A percentile compares a stretch with the other conserved stretches of the same genome.
Evolutionary conservation across 2,329 filamentous ascomycete species (phyloP).

Genomic region (Didymella sp.): DNA sequence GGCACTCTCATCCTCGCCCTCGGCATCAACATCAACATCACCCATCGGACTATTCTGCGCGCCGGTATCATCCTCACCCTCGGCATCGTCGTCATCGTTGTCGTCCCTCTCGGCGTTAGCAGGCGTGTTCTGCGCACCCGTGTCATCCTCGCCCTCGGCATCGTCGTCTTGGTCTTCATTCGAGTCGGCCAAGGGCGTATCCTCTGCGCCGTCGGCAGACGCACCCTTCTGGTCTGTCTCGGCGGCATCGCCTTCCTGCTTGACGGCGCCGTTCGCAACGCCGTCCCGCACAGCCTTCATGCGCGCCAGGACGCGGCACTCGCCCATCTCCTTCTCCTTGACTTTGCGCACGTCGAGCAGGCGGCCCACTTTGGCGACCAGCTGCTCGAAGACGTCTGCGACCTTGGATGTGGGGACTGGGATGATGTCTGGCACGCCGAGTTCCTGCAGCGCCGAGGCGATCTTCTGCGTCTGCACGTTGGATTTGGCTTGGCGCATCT

Average conservation of each 20-base stretch:
- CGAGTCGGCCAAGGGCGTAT: conserved; percentile 45
- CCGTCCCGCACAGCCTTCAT: conserved; percentile 45
- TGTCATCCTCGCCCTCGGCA: conserved; percentile 33
- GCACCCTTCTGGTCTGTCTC: conserved; percentile 5
- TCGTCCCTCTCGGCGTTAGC: conserved; percentile 20
- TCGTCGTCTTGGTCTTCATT: conserved; percentile 34
- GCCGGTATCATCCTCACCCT: conserved; percentile 26
- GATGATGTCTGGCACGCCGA: conserved; percentile 73
- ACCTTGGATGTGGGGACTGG: conserved; percentile 77
- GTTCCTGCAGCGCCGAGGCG: conserved; percentile 71
- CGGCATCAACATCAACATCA: conserved; percentile 19
- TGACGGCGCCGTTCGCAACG: conserved; percentile 24
- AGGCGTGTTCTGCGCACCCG: conserved; percentile 17
- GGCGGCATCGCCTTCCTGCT: conserved; percentile 14
- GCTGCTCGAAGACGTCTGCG: conserved; percentile 72
- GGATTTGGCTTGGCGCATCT: conserved; percentile 78
- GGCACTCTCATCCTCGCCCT: conserved; percentile 36
- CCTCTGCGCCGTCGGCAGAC: conserved; percentile 35
- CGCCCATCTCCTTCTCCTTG: conserved; percentile 76
- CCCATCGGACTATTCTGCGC: neutral
- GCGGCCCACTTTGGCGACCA: conserved; percentile 71
- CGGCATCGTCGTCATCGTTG: conserved; percentile 17
- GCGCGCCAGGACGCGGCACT: conserved; percentile 55
- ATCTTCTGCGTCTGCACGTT: conserved; percentile 79
- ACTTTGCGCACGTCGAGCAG: conserved; percentile 77